phyloP scores from a whole-genome alignment of 768 basidiomycete species.

The Tubosaeta sp. region DNA sequence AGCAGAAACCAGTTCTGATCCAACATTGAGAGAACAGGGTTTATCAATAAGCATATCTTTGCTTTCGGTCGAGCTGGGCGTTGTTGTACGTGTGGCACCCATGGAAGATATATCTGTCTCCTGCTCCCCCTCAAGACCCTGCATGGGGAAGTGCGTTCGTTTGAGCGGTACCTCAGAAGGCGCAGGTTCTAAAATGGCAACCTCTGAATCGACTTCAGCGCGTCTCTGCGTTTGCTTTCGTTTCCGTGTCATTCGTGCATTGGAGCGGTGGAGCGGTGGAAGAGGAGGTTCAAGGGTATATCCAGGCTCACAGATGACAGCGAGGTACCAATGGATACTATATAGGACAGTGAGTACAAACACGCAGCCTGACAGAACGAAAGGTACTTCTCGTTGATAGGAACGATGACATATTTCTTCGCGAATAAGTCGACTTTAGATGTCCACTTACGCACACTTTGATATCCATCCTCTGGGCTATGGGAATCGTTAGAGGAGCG shows the following conservation, averaged over 20 bases:
- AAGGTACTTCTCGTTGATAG: conserved; percentile 94
- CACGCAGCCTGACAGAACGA: neutral
- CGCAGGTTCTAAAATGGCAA: neutral
- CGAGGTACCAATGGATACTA: conserved; percentile 97
- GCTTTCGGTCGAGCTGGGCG: conserved; percentile 15
- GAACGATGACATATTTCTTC: conserved; percentile 91
- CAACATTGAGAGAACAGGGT: conserved; percentile 15
- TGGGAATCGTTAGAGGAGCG: neutral
- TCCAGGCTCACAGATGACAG: conserved; percentile 84
- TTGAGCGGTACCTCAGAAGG: neutral
- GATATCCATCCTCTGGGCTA: conserved; percentile 63
- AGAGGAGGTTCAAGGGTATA: conserved; percentile 50
- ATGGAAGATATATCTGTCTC: conserved; percentile 17
- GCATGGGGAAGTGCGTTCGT: neutral
- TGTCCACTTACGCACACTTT: conserved; percentile 92
- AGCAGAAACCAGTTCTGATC: conserved; percentile 6
- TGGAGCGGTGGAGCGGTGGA: conserved; percentile 15
- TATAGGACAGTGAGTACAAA: conserved; percentile 4
- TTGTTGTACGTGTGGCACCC: conserved; percentile 16
- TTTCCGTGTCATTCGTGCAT: conserved; percentile 18
- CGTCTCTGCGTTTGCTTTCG: conserved; percentile 17
- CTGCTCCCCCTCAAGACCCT: conserved; percentile 2
- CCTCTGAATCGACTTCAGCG: conserved; percentile 2
- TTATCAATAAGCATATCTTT: conserved; percentile 15
- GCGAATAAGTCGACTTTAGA: conserved; percentile 80